phyloP scores from a whole-genome alignment of 1,284 basidiomycete species.

The Chondrostereum purpureum region DNA sequence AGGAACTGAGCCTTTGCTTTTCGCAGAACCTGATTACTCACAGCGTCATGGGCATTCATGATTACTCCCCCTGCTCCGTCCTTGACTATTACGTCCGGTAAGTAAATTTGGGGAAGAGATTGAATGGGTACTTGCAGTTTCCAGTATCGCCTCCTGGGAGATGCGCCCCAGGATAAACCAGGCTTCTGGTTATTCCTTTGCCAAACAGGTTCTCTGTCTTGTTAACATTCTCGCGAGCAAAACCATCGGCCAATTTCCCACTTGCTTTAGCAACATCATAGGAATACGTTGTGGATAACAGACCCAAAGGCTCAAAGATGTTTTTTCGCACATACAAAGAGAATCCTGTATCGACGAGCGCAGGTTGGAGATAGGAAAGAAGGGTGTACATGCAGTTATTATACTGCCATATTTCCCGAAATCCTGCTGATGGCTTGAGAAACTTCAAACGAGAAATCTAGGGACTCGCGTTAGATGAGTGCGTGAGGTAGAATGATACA shows the following conservation, averaged over 20 bases:
- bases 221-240: slow-evolving; percentile 13
- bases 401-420: slow-evolving; percentile 17
- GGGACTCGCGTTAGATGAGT: not conserved
- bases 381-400: slow-evolving; percentile 17
- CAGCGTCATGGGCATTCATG: slow-evolving; percentile 14
- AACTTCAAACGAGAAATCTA: slow-evolving; percentile 9
- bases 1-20: not conserved
- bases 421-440: slow-evolving; percentile 17
- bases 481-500: not conserved
- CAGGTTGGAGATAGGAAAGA: slow-evolving; percentile 15
- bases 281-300: slow-evolving; percentile 21
- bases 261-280: slow-evolving; percentile 16
- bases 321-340: slow-evolving; percentile 15
- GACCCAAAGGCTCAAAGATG: slow-evolving; percentile 17
- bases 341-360: slow-evolving; percentile 10
- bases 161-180: slow-evolving; percentile 5
- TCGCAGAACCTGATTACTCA: not conserved
- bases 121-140: slow-evolving; percentile 8
- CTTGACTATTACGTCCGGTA: slow-evolving; percentile 2
- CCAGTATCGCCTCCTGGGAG: slow-evolving; percentile 13
- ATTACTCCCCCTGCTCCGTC: slow-evolving; percentile 15
- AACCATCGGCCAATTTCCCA: slow-evolving; percentile 20
- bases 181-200: slow-evolving; percentile 7
- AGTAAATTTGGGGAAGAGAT: not conserved
- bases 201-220: slow-evolving; percentile 9